Evolutionary conservation across 2,329 filamentous ascomycete species (phyloP).

Genomic region (Sclerotiophoma versabilis): DNA sequence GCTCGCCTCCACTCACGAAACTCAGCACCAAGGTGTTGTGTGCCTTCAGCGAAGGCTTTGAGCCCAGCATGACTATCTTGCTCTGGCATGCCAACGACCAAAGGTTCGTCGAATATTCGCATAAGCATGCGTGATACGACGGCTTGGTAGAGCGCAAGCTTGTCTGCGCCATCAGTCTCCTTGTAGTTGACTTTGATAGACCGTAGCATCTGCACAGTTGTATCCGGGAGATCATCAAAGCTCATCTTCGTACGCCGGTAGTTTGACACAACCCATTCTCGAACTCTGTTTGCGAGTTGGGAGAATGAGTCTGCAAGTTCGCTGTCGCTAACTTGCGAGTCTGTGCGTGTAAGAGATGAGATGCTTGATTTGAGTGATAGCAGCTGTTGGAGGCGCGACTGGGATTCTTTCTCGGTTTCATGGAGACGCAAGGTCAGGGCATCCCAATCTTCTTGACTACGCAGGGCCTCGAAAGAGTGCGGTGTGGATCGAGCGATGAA

Average conservation of each 20-base stretch:
- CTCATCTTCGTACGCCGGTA: constrained; percentile 68
- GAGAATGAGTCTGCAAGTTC: constrained; percentile 69
- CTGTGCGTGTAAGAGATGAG: constrained; percentile 68
- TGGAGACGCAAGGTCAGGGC: constrained; percentile 41
- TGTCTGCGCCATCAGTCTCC: constrained; percentile 25
- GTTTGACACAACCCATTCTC: constrained; percentile 77
- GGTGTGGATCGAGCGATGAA: constrained; percentile 21
- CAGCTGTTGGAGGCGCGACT: constrained; percentile 65
- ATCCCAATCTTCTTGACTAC: constrained; percentile 34
- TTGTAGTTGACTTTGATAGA: constrained; percentile 27
- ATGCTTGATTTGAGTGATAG: constrained; percentile 75
- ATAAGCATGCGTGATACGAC: constrained; percentile 36
- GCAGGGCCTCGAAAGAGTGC: constrained; percentile 14
- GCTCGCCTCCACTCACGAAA: constrained; percentile 40
- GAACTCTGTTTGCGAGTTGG: constrained; percentile 69
- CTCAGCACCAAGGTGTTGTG: constrained; percentile 26
- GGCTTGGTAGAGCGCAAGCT: constrained; percentile 44
- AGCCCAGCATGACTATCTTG: constrained; percentile 28
- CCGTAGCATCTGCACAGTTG: constrained; percentile 25
- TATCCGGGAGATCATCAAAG: constrained; percentile 24
- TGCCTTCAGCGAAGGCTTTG: constrained; percentile 24
- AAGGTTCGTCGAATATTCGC: constrained; percentile 36
- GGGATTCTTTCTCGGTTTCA: constrained; percentile 63
- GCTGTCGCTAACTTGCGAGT: constrained; percentile 70
- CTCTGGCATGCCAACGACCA: constrained; percentile 37